Conservation (phyloP, 1,139 yeast genomes). For the Saccharomycopsis hybrid region DNA sequence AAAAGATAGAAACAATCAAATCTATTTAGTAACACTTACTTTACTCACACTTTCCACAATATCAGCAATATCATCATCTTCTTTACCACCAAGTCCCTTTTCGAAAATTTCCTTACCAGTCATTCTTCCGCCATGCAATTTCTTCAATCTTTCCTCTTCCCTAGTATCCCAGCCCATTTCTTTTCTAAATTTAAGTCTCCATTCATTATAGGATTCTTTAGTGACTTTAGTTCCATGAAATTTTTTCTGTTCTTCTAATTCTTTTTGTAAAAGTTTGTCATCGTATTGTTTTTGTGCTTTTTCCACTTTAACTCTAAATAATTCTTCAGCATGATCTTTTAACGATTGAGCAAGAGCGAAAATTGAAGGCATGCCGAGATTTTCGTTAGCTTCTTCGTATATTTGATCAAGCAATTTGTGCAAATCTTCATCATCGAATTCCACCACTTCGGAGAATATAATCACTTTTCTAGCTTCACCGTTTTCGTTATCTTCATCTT, state of each 20-base stretch:
- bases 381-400: slow-evolving; percentile 62
- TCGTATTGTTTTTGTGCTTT: slow-evolving; percentile 53
- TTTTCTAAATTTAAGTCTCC: slow-evolving; percentile 62
- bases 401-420: slow-evolving; percentile 36
- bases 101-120: slow-evolving; percentile 90
- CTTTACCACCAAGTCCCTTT: slow-evolving; percentile 70
- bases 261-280: slow-evolving; percentile 46
- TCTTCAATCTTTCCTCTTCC: slow-evolving; percentile 43
- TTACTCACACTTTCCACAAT: neutral
- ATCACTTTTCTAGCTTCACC: slow-evolving; percentile 35
- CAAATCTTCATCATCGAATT: slow-evolving; percentile 43
- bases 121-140: slow-evolving; percentile 67
- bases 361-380: slow-evolving; percentile 79
- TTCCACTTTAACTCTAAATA: slow-evolving; percentile 53
- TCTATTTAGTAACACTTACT: neutral
- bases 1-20: neutral
- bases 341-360: slow-evolving; percentile 71
- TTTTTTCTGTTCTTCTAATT: slow-evolving; percentile 71
- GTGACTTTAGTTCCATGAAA: slow-evolving; percentile 76
- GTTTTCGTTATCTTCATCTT: slow-evolving; percentile 40
- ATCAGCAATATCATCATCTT: slow-evolving; percentile 32
- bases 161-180: slow-evolving; percentile 52
- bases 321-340: slow-evolving; percentile 71
- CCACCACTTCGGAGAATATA: slow-evolving; percentile 50
- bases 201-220: slow-evolving; percentile 53